phyloP scores from a whole-genome alignment of 169 alveolate species.

The Eimeria tenella region DNA sequence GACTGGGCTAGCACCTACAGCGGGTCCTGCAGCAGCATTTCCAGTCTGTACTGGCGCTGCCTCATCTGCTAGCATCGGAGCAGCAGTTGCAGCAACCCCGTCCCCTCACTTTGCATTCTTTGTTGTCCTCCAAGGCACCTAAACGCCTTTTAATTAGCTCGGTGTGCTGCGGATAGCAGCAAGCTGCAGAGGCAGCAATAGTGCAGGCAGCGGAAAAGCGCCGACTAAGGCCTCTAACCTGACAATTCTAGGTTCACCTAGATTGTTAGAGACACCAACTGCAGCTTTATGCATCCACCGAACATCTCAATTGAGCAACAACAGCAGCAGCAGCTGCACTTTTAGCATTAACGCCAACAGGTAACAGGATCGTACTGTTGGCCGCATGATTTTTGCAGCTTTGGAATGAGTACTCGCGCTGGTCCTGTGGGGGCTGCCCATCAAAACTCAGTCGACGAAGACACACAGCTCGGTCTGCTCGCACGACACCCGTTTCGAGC shows the following conservation, averaged over 20 bases:
- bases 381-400: slow-evolving; percentile 65
- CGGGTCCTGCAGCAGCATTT: not conserved
- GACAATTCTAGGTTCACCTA: too few species aligned
- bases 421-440: slow-evolving; percentile 66
- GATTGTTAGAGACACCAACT: not conserved
- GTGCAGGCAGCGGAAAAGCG: not conserved
- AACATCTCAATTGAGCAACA: not conserved
- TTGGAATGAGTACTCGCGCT: slow-evolving; percentile 7
- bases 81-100: not conserved
- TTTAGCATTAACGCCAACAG: not conserved
- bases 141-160: slow-evolving; percentile 50
- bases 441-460: slow-evolving; percentile 67
- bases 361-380: slow-evolving; percentile 7
- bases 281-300: not conserved
- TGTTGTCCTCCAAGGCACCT: slow-evolving; percentile 24
- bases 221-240: too few species aligned
- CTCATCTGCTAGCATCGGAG: not conserved
- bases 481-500: not conserved
- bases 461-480: slow-evolving; percentile 33
- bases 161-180: slow-evolving; percentile 74
- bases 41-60: not conserved
- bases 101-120: slow-evolving; percentile 31
- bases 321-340: not conserved
- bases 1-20: not conserved
- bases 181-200: slow-evolving; percentile 38